phyloP scores from a whole-genome alignment of 2,329 filamentous ascomycete genomes.

The Zasmidium citrigriseum region DNA sequence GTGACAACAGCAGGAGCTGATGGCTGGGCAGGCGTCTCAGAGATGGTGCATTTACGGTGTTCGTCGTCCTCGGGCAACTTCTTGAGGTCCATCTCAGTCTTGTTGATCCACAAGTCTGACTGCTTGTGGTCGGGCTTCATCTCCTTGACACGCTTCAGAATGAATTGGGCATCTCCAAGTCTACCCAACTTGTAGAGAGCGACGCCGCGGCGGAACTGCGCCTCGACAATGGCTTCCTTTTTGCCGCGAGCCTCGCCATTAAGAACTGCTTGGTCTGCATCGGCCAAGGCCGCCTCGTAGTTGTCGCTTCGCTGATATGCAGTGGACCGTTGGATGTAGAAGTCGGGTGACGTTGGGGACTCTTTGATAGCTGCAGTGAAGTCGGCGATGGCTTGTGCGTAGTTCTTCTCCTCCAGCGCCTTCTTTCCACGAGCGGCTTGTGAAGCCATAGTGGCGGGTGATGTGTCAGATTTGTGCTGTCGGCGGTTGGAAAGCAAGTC shows the following conservation, averaged over 20 bases:
- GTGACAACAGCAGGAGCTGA: conserved; percentile 32
- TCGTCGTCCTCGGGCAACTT: conserved; percentile 53
- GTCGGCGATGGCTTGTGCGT: conserved; percentile 65
- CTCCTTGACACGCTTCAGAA: conserved; percentile 62
- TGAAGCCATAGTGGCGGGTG: conserved; percentile 47
- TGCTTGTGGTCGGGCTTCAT: conserved; percentile 55
- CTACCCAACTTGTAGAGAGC: conserved; percentile 69
- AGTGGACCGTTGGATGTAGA: conserved; percentile 80
- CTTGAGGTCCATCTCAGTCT: conserved; percentile 55
- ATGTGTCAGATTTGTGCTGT: neutral
- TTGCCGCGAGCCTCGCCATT: conserved; percentile 72
- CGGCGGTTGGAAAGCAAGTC: no score
- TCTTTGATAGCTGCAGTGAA: conserved; percentile 67
- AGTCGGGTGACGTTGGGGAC: conserved; percentile 67
- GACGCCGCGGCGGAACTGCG: conserved; percentile 78
- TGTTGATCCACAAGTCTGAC: conserved; percentile 60
- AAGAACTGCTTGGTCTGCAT: conserved; percentile 55
- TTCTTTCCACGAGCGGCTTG: conserved; percentile 58
- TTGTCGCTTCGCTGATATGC: conserved; percentile 68
- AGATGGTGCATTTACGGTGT: conserved; percentile 45
- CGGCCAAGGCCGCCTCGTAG: conserved; percentile 44
- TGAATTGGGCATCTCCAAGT: conserved; percentile 73
- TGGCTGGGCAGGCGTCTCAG: conserved; percentile 50
- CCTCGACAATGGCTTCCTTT: conserved; percentile 74
- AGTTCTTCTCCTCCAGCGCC: conserved; percentile 65